Evolutionary conservation across 2,329 filamentous ascomycete species (phyloP), one percentile per base, ranked within the genome.

Genomic region (Lojkania enalia): DNA sequence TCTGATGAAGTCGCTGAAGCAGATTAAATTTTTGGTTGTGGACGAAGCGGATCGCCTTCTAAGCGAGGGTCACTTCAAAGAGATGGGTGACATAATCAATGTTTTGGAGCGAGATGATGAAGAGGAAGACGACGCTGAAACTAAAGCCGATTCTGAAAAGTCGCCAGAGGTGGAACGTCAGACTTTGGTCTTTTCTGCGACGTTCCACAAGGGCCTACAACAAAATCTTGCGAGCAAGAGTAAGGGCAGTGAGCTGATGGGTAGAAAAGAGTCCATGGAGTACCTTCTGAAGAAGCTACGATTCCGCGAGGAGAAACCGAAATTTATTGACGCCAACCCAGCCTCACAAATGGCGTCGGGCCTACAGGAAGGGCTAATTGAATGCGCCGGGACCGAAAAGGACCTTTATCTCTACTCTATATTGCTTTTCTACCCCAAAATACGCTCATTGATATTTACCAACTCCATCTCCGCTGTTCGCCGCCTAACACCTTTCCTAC

Each of bases 401-500:
- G 94, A 99, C 69, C 82, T 99, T 7, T 97, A 92, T 55, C 84
- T 97, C 30, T 99, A 99, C 71, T 81, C 90, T 0, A 77, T 96
- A 6, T 78, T 97, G 0, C 79, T 96, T 2, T 83, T 95, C 44
- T 87, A 96, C 64, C 85, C 88, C 1, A 85, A 85, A 36, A 81
- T 85, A 27, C 87, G 91, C 21, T 90, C 89, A 0, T 77, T 99
- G 2, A 84, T 99, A 36, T 99, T 99, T 69, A 90, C 91, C 20
- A 99, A 99, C 73, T 96, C 91, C 33, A 96, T 99, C 68, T 88
- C 88, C 40, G 87, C 92, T 2, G 92, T 96, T 39, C 86, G 90
- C 33, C 88, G 94, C 27, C 77, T 99, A 11, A 84, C 86, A 0
- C 89, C 92, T 0, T 82, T 96, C 63, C 80, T 99, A 1, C 84